Evolutionary conservation across 345 rosid genomes (phyloP), one percentile per base, ranked within the genome.

Genomic region (Laguncularia racemosa): DNA sequence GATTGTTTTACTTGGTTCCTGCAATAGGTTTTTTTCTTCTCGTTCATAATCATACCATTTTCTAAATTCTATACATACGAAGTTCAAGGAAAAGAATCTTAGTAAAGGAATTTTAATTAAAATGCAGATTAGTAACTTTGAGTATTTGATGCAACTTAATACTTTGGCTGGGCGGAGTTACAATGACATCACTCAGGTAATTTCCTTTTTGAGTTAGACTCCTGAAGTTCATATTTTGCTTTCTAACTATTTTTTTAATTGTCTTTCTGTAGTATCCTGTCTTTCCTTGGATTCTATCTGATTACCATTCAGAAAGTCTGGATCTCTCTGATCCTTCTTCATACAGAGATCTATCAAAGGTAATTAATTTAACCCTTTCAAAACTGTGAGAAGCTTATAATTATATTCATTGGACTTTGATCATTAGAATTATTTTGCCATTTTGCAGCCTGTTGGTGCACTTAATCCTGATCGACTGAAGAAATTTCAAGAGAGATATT

Each of bases 81-180:
- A 52, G 46, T 14, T 64, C 28, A 23, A 23, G 28, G 28, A 23
- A 23, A 6, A 23, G 28, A 23, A 23, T 23, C 3, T 23, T 23
- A 6, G 28, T 23, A 23, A 23, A 23, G 28, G 28, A 23, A 23
- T 23, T 2, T 23, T 23, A 23, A 46, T 47, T 50, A 23, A 59
- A 44, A 59, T 85, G 78, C 92, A 93, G 99, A 93, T 93, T 73
- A 90, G 95, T 90, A 93, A 93, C 78, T 93, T 93, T 60, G 97
- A 93, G 71, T 93, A 93, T 74, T 71, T 93, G 66, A 93, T 93
- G 97, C 90, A 81, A 72, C 81, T 93, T 61, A 93, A 93, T 69
- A 93, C 96, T 50, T 73, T 93, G 81, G 97, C 99, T 70, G 99
- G 99, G 51, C 96, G 96, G 64, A 87, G 97, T 72, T 93, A 85